Base-by-base conservation (phyloP, 192 early-diverging fungal species). In the Backusella parvicylindrica region DNA sequence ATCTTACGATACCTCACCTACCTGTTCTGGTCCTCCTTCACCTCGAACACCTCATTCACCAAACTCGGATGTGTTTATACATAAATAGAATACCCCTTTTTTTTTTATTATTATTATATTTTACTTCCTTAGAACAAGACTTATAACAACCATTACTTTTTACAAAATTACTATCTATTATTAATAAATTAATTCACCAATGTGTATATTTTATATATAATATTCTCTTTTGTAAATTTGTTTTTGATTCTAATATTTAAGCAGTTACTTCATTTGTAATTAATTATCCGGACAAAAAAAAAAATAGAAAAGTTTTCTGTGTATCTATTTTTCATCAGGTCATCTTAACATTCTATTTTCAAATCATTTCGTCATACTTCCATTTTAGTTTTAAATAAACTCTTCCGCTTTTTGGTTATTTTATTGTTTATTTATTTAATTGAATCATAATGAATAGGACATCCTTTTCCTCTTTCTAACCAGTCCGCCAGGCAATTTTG, bases 11-110 rank as follows among this genome's bases (percentile, higher is more conserved):
- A 33, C 73, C 11, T 63, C 75, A 11, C 37, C 68, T 15, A 76
- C 68, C 12, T 56, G 36, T n/a, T 76, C 75, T 41, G 53, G 70
- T 18, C 75, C 67, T n/a, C 67, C 38, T 35, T 75, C 74, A 4
- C 74, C 74, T 11, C 9, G 43, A 9, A 70, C 75, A 60, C 75
- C 75, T 7, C 33, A 56, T 70, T 43, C 75, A 63, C 53, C 23
- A 47, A 26, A 12, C 37, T 70, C 67, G 15, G 65, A 73, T 23
- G 56, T 60, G 2, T 37, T 60, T 60, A 12, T 60, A 28, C 23
- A 60, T 26, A 60, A 60, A 60, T 60, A 60, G 53, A 26, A 60
- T 60, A 60, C 53, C 53, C 53, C 15, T 40, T 2, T 38, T 68
- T 23, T 26, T 68, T 31, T 35, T 40, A 18, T 32, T 65, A 30